Percentiles rank a stretch among this genome's conserved stretches.
These are phyloP conservation scores for Psilocybe subaeruginosa DNA, from an alignment of 768 basidiomycete genomes.

Conservation along the genomic window DNA sequence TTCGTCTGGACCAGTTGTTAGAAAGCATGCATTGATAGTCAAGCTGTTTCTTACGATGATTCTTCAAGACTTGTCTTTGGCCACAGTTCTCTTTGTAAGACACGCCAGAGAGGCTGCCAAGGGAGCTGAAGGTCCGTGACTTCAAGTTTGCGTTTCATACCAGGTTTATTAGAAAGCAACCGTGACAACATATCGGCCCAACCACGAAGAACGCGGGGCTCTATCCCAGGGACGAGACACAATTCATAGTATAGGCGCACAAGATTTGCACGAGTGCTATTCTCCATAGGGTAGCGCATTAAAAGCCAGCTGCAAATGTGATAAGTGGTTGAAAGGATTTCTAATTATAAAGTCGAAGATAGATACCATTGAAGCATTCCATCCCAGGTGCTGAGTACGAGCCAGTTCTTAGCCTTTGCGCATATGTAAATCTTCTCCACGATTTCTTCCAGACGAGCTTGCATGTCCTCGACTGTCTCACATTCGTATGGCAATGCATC, in stretches of 20 bases:
- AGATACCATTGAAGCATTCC: constrained; percentile 74
- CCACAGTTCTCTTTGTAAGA: constrained; percentile 75
- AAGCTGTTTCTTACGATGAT: constrained; percentile 46
- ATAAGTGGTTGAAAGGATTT: not conserved
- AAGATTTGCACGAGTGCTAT: constrained; percentile 69
- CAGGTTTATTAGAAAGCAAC: constrained; percentile 67
- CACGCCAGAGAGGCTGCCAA: constrained; percentile 80
- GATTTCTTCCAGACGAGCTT: constrained; percentile 66
- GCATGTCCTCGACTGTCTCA: constrained; percentile 75
- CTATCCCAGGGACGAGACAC: constrained; percentile 75
- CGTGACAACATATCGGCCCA: constrained; percentile 83
- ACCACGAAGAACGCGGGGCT: constrained; percentile 67
- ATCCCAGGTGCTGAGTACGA: constrained; percentile 76
- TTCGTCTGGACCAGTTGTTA: constrained; percentile 32
- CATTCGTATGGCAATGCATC: constrained; percentile 73
- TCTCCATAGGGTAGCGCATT: constrained; percentile 79
- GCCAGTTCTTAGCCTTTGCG: constrained; percentile 78
- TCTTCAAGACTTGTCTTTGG: constrained; percentile 67
- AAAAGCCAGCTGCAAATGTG: constrained; percentile 65
- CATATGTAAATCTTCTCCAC: constrained; percentile 70
- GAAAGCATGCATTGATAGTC: not conserved
- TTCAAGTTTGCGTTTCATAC: constrained; percentile 69
- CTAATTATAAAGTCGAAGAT: constrained; percentile 2
- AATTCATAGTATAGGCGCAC: constrained; percentile 80
- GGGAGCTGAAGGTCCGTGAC: constrained; percentile 65